Evolutionary conservation across 495 filamentous ascomycete species (phyloP).

Genomic region (Astrothelium subdiscretum): DNA sequence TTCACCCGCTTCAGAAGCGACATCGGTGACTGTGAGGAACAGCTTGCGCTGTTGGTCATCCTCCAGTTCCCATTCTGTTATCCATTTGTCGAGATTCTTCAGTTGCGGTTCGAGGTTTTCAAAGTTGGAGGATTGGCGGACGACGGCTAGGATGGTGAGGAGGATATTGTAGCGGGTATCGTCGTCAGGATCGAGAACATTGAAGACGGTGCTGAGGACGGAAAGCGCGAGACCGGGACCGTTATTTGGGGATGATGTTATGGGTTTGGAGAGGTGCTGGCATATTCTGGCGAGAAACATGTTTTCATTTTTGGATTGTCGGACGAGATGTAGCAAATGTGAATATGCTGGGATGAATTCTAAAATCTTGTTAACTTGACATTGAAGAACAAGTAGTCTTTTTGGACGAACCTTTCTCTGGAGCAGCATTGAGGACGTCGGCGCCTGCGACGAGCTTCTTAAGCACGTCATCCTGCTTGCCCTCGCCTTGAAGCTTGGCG

Average conservation of each 20-base stretch:
- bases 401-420: conserved; percentile 62
- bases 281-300: conserved; percentile 81
- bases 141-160: conserved; percentile 66
- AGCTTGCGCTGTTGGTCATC: conserved; percentile 71
- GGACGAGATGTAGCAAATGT: conserved; percentile 82
- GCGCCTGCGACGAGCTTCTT: conserved; percentile 77
- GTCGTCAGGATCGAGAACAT: conserved; percentile 63
- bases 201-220: conserved; percentile 91
- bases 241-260: conserved; percentile 72
- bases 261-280: conserved; percentile 72
- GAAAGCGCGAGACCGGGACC: conserved; percentile 74
- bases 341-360: conserved; percentile 94
- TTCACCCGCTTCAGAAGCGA: conserved; percentile 65
- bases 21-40: conserved; percentile 65
- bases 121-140: conserved; percentile 52
- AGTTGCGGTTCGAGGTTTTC: conserved; percentile 72
- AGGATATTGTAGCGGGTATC: conserved; percentile 81
- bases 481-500: conserved; percentile 61
- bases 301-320: conserved; percentile 68
- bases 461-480: conserved; percentile 52
- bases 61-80: conserved; percentile 70
- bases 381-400: background rate
- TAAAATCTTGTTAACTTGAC: conserved; percentile 19
- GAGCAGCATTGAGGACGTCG: conserved; percentile 58
- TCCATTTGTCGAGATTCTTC: conserved; percentile 66